Conservation (phyloP, 2,329 filamentous ascomycete genomes). For the Calonectria hawksworthii region DNA sequence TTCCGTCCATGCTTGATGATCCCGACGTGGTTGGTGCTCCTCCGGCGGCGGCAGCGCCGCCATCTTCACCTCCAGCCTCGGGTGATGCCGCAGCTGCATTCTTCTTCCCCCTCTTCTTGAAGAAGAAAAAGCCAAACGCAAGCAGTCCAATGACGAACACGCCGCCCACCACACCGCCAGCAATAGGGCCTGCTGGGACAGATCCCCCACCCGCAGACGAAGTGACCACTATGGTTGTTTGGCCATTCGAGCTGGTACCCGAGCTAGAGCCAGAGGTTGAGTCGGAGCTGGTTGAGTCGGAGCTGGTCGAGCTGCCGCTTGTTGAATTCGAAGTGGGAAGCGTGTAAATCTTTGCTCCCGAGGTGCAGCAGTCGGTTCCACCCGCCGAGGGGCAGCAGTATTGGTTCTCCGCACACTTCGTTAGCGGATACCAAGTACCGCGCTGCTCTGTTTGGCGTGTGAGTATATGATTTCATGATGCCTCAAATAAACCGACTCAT, state of each 20-base stretch:
- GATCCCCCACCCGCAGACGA: not conserved
- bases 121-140: slow-evolving; percentile 29
- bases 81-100: not conserved
- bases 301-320: not conserved
- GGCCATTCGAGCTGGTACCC: not conserved
- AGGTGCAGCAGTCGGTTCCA: slow-evolving; percentile 31
- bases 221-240: not conserved
- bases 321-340: slow-evolving; percentile 28
- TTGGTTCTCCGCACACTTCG: slow-evolving; percentile 36
- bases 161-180: slow-evolving; percentile 36
- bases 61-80: not conserved
- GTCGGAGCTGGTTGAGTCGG: not conserved
- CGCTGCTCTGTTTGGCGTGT: slow-evolving; percentile 12
- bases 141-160: slow-evolving; percentile 33
- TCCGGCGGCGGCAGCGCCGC: not conserved
- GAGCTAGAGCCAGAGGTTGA: not conserved
- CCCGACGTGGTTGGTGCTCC: not conserved
- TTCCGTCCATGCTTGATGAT: not conserved
- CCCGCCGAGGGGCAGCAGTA: slow-evolving; percentile 39
- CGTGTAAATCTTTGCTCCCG: slow-evolving; percentile 31
- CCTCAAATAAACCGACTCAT: too few relatives aligned
- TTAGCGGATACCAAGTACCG: slow-evolving; percentile 31
- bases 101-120: slow-evolving; percentile 26
- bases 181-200: slow-evolving; percentile 31
- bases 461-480: not conserved